Base-by-base conservation (phyloP, 768 basidiomycete species). In the Rhizopogon vulgaris region DNA sequence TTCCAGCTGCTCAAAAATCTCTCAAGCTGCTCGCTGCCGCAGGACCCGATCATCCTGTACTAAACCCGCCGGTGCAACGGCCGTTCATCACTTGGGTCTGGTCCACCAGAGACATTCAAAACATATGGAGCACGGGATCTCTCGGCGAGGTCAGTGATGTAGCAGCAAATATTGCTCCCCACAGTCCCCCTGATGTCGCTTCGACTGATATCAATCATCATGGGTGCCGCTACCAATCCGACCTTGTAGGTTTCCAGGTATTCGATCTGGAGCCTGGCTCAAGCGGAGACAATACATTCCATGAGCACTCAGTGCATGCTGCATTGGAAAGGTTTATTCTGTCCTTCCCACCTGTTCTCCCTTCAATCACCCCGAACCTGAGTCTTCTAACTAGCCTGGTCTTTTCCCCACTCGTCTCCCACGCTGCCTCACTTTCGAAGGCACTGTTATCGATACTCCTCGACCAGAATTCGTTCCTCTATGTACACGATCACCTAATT, bases 241-340 rank as follows among this genome's bases (percentile, higher is more conserved):
- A 69, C 38, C 62, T 86, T 12, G 57, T 64, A 6, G 69, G 69
- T 4, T 83, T 90, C 62, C 63, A 59, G 10, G 52, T 82, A 5
- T 91, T 85, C 54, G 84, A 88, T 57, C 67, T 84, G 36, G 84
- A 85, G 54, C 89, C 90, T 18, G 84, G 83, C 2, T 41, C 69
- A 3, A 58, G 69, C 9, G 57, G 68, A 25, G 57, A 60, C 38
- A 49, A 52, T 30, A 61, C 60, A 38, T 55, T 56, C 25, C 59
- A 61, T 1, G 62, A 65, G 25, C 34, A 28, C 41, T 41, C 55
- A 52, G 46, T 58, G 37, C 57, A 58, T 28, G 38, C 60, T 6
- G 46, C 63, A 18, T 68, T 87, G 9, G 65, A 69, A 28, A 56
- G 60, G 3, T 85, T 90, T 61, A 71, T 89, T 48, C 61, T 64